phyloP scores from a whole-genome alignment of 164 flowering plant species.

The Brasenia schreberi region DNA sequence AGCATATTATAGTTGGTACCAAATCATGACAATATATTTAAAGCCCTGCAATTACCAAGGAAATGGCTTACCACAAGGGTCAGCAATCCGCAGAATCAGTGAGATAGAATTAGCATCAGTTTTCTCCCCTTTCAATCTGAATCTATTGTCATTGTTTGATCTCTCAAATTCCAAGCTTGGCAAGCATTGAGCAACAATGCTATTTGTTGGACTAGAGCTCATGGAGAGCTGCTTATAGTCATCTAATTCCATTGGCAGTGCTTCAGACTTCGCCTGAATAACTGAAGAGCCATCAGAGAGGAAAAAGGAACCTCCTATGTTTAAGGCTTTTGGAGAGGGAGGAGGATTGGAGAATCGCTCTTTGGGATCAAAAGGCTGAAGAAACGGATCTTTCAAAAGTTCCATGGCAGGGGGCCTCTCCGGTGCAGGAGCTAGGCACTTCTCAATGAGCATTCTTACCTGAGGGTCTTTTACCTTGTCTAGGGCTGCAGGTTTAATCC shows the following conservation, averaged over 20 bases:
- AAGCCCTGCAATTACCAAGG: neutral
- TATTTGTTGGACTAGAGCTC: constrained; percentile 13
- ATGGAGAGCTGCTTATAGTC: constrained; percentile 22
- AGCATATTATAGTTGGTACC: neutral
- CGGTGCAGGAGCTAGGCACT: constrained; percentile 43
- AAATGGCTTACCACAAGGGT: constrained; percentile 28
- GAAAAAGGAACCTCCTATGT: constrained; percentile 33
- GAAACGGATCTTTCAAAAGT: constrained; percentile 55
- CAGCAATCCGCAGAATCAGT: constrained; percentile 52
- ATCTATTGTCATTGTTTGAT: constrained; percentile 33
- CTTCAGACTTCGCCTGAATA: constrained; percentile 4
- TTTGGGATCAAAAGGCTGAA: constrained; percentile 22
- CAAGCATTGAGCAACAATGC: constrained; percentile 12
- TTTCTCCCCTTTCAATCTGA: constrained; percentile 50
- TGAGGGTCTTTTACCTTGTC: constrained; percentile 33
- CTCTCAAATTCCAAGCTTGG: constrained; percentile 34
- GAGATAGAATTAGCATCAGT: constrained; percentile 49
- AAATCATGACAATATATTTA: too few species aligned
- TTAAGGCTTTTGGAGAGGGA: constrained; percentile 23
- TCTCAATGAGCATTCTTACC: constrained; percentile 42
- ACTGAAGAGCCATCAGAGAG: constrained; percentile 27
- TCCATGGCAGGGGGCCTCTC: constrained; percentile 41
- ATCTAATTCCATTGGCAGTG: constrained; percentile 61
- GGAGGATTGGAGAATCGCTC: constrained; percentile 14
- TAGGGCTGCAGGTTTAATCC: constrained; percentile 55